Base-by-base conservation (phyloP, 805 yeast species). In the Candida nanaspora region DNA sequence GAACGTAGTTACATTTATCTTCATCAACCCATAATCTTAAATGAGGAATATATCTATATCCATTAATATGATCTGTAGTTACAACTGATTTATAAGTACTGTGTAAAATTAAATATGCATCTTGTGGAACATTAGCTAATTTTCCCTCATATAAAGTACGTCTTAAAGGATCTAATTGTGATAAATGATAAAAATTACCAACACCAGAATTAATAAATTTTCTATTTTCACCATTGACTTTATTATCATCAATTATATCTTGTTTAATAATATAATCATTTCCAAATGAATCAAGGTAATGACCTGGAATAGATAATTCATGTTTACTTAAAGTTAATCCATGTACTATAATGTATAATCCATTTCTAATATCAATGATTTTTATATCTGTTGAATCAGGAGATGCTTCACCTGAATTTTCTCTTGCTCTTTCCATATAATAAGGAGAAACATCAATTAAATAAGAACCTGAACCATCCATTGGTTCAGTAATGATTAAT, bases 341-440 rank as follows among this genome's bases (percentile, higher is more conserved):
- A 3, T 76, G 70, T 40, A 80, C 66, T 49, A 79, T 84, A 41
- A 80, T 65, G 50, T 75, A 80, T 10, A 70, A 53, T 9, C 86
- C 86, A 2, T 80, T 70, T 41, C 72, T 72, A 14, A 70, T 65
- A 52, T 80, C 86, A 41, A 80, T 74, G 51, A 80, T 75, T 45
- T 83, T 66, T 8, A 79, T 72, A 51, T 75, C 80, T 18, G 62
- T 48, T 5, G 49, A 43, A 59, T 76, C 61, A 44, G 73, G 68
- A 45, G 77, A 53, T 13, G 66, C 62, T 44, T 65, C 59, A 37
- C 69, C 71, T 41, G 72, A 72, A 46, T 75, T 73, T 30, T 70
- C 68, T 28, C 65, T 54, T 1, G 66, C 66, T 35, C 81, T 67
- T 49, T 74, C 70, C 42, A 72, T 62, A 49, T 61, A 74, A 60